Evolutionary conservation across 2,329 filamentous ascomycete genomes (phyloP).

Genomic region (Aspergillus fijiensis): DNA sequence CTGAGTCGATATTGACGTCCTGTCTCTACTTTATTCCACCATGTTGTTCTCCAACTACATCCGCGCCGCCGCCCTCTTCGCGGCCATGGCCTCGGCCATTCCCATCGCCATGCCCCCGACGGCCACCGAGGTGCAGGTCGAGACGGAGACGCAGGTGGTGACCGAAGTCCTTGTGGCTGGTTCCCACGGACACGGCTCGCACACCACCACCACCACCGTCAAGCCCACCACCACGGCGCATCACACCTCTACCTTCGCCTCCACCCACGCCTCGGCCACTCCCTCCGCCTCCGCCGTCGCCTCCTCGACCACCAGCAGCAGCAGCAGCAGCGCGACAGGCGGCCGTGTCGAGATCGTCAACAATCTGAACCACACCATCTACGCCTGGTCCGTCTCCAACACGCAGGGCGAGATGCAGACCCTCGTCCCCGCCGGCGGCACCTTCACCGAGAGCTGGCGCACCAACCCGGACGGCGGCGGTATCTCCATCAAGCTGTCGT

Average conservation of each 20-base stretch:
- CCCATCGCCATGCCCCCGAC: neutral
- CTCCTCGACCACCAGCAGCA: neutral
- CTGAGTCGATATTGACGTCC: neutral
- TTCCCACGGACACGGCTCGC: neutral
- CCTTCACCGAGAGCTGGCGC: slow-evolving; percentile 29
- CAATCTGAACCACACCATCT: slow-evolving; percentile 26
- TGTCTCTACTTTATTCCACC: neutral
- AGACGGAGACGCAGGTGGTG: neutral
- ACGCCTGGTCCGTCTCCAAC: slow-evolving; percentile 30
- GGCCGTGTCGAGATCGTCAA: slow-evolving; percentile 28
- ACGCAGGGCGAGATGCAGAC: slow-evolving; percentile 21
- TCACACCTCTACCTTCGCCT: neutral
- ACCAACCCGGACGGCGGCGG: slow-evolving; percentile 32
- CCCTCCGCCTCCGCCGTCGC: neutral
- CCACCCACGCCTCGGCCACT: neutral
- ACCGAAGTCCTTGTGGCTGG: neutral
- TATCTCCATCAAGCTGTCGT: slow-evolving; percentile 35
- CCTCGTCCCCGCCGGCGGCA: slow-evolving; percentile 16
- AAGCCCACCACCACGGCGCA: neutral
- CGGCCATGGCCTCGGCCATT: slow-evolving; percentile 10
- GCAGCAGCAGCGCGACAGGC: slow-evolving; percentile 12
- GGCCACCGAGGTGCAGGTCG: neutral
- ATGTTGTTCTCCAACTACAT: slow-evolving; percentile 16
- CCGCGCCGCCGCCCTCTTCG: slow-evolving; percentile 11
- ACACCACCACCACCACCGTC: slow-evolving; percentile 1